Percentiles rank a stretch among this genome's conserved stretches.
These are phyloP conservation scores for Cicer pinnatifidum DNA, from an alignment of 306 rosid species.

Conservation along the genomic window DNA sequence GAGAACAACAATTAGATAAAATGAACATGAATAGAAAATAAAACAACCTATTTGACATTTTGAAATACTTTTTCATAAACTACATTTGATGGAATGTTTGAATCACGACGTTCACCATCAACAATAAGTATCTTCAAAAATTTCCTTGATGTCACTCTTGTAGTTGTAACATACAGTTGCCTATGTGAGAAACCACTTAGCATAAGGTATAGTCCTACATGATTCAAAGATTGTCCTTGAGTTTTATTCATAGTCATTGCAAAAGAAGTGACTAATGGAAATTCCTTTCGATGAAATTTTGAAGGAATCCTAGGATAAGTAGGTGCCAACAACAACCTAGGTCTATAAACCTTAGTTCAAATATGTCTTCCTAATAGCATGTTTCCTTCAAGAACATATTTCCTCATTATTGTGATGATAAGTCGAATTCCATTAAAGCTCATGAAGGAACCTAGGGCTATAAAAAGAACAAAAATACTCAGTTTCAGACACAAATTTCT, in stretches of 20 bases:
- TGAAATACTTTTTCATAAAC: too few relatives aligned
- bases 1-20: too few relatives aligned
- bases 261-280: neutral
- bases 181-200: neutral
- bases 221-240: too few relatives aligned
- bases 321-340: too few relatives aligned
- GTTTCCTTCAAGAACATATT: neutral
- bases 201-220: neutral
- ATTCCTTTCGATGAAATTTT: neutral
- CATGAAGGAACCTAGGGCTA: too few relatives aligned
- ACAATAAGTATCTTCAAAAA: neutral
- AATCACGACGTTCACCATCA: too few relatives aligned
- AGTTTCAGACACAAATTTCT: too few relatives aligned
- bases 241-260: neutral
- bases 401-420: neutral
- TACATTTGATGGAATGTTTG: too few relatives aligned
- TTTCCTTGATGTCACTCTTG: neutral
- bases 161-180: too few relatives aligned
- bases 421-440: neutral
- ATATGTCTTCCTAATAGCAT: neutral
- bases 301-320: neutral
- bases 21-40: too few relatives aligned
- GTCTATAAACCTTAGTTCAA: neutral
- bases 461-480: too few relatives aligned
- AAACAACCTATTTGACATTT: too few relatives aligned